These are phyloP conservation scores for Fusarium anguioides DNA, from an alignment of 2,329 filamentous ascomycete genomes.

Conservation along the genomic window DNA sequence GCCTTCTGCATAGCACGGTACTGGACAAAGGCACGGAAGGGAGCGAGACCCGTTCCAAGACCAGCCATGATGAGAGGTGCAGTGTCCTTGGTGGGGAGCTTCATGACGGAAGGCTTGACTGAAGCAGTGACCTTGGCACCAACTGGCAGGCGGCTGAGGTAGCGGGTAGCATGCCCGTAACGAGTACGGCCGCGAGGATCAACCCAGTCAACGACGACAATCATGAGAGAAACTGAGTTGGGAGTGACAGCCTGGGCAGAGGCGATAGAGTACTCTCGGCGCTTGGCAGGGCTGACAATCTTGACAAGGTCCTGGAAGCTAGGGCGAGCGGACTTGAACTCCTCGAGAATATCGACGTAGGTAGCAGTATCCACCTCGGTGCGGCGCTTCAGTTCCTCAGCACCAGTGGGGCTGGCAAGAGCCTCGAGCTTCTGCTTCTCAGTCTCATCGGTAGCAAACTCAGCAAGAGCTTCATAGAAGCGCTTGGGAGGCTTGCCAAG, in stretches of 20 bases:
- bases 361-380: conserved; percentile 91
- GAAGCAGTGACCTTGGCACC: conserved; percentile 88
- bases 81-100: conserved; percentile 87
- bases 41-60: conserved; percentile 95
- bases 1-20: conserved; percentile 98
- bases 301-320: conserved; percentile 87
- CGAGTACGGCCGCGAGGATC: conserved; percentile 88
- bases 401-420: conserved; percentile 81
- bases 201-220: conserved; percentile 96
- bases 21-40: conserved; percentile 99
- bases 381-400: conserved; percentile 90
- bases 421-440: conserved; percentile 84
- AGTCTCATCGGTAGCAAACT: conserved; percentile 83
- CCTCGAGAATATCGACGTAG: conserved; percentile 88
- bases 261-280: conserved; percentile 98
- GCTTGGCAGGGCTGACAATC: conserved; percentile 92
- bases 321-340: conserved; percentile 90
- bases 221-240: conserved; percentile 90
- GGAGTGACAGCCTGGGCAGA: conserved; percentile 96
- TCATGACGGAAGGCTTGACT: conserved; percentile 99
- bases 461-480: conserved; percentile 93
- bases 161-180: conserved; percentile 92
- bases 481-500: conserved; percentile 97
- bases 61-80: conserved; percentile 99
- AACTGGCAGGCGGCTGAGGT: conserved; percentile 79